phyloP scores from a whole-genome alignment of 148 eudicot species.

The Limonium bicolor region DNA sequence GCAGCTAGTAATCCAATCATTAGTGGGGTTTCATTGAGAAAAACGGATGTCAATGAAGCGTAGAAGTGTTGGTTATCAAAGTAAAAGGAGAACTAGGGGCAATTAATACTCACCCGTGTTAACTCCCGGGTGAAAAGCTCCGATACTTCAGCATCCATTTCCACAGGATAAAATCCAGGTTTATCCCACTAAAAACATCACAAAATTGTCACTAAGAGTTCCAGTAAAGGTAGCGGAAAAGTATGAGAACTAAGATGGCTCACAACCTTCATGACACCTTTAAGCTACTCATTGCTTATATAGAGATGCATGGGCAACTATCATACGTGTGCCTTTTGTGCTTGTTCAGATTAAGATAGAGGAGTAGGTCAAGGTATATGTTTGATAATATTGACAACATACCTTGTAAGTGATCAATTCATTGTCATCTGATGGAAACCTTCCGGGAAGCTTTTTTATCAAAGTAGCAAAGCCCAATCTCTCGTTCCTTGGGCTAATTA shows the following conservation, averaged over 20 bases:
- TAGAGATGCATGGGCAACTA: too few relatives aligned
- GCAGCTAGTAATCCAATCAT: too few relatives aligned
- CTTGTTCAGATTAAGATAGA: too few relatives aligned
- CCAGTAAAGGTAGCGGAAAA: neutral
- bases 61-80: too few relatives aligned
- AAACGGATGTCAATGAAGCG: too few relatives aligned
- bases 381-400: slow-evolving; percentile 3
- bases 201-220: slow-evolving; percentile 3
- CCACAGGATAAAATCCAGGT: slow-evolving; percentile 59
- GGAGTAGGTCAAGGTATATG: neutral
- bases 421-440: slow-evolving; percentile 46
- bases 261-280: too few relatives aligned
- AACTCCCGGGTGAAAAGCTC: slow-evolving; percentile 86
- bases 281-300: too few relatives aligned
- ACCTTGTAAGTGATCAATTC: slow-evolving; percentile 69
- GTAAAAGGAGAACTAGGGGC: too few relatives aligned
- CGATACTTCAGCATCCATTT: slow-evolving; percentile 71
- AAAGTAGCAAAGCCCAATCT: slow-evolving; percentile 63
- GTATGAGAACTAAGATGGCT: neutral
- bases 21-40: too few relatives aligned
- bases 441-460: slow-evolving; percentile 48
- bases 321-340: too few relatives aligned
- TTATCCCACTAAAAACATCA: slow-evolving; percentile 69
- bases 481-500: slow-evolving; percentile 75
- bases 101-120: slow-evolving; percentile 46